These are phyloP conservation scores for Tardiomyces blankii DNA, from an alignment of 1,139 yeast genomes.

Conservation along the genomic window DNA sequence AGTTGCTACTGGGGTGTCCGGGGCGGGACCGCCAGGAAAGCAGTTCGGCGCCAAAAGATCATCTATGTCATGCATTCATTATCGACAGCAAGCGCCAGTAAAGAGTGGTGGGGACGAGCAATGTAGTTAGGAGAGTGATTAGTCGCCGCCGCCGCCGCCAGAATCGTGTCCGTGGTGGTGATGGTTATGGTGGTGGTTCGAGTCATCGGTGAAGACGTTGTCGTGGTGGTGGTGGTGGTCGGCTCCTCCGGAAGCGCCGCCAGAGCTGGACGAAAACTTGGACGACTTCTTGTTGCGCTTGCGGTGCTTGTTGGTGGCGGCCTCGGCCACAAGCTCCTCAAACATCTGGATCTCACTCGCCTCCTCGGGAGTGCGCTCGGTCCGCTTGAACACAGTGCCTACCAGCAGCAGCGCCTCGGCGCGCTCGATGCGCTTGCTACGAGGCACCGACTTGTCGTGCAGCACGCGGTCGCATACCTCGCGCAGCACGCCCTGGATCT, in stretches of 20 bases:
- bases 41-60: no score
- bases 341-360: slow-evolving; percentile 86
- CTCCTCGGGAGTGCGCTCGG: slow-evolving; percentile 69
- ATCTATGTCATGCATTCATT: no score
- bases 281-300: slow-evolving; percentile 23
- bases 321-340: slow-evolving; percentile 87
- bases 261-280: neutral
- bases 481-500: slow-evolving; percentile 78
- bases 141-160: no score
- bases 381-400: slow-evolving; percentile 60
- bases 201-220: neutral
- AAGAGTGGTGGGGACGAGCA: no score
- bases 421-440: slow-evolving; percentile 51
- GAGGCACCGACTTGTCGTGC: slow-evolving; percentile 47
- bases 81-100: no score
- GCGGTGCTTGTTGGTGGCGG: slow-evolving; percentile 67
- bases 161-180: no score
- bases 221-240: neutral
- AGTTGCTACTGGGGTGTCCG: no score
- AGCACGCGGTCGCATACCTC: slow-evolving; percentile 76
- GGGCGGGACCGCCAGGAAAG: no score
- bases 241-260: no score
- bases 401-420: slow-evolving; percentile 69
- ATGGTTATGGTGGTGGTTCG: neutral
- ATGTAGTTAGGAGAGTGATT: no score